Evolutionary conservation across 2,329 filamentous ascomycete species (phyloP), one percentile per base, ranked within the genome.

Genomic region (Aspergillus niger): DNA sequence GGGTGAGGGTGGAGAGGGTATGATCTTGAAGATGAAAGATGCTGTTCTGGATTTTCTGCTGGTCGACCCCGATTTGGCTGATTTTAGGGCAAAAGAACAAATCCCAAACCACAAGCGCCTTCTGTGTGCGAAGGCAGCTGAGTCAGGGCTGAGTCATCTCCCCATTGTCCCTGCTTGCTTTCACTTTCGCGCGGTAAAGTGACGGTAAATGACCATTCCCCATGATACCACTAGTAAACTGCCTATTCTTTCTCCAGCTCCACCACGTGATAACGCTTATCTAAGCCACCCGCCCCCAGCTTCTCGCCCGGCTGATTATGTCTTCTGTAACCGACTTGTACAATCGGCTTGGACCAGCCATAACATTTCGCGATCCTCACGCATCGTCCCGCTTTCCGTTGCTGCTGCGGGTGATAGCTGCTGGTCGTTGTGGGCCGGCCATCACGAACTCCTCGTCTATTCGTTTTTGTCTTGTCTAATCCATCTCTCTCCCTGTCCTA

Each of bases 81-180:
- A 60, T 62, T 67, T 70, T 70, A 69, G 71, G 71, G 71, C 70
- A 73, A 71, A 71, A 70, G 64, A 64, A 60, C 71, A 72, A 74
- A 73, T 67, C 69, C 63, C 62, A 66, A 66, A 66, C 65, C 67
- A 64, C 66, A 64, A 67, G 68, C 66, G 60, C 62, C 62, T 70
- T 72, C 69, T 74, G 71, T 74, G 72, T 73, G 72, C 70, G 73
- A 57, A 48, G 30, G 8, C 17, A 60, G 64, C 69, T 72, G 70
- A 72, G 64, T 72, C 65, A 71, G 59, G 47, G 20, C 49, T 64
- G 58, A 62, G 24, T 69, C 59, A 66, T 56, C 32, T 57, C 38
- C 47, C 38, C 11, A 26, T 50, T 22, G 10, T 6, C 13, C 47
- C 53, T 47, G 39, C 53, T 55, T 39, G 44, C 39, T 4, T 36